Conservation (phyloP, 2,329 filamentous ascomycete genomes). For the Pseudogymnoascus sp. region DNA sequence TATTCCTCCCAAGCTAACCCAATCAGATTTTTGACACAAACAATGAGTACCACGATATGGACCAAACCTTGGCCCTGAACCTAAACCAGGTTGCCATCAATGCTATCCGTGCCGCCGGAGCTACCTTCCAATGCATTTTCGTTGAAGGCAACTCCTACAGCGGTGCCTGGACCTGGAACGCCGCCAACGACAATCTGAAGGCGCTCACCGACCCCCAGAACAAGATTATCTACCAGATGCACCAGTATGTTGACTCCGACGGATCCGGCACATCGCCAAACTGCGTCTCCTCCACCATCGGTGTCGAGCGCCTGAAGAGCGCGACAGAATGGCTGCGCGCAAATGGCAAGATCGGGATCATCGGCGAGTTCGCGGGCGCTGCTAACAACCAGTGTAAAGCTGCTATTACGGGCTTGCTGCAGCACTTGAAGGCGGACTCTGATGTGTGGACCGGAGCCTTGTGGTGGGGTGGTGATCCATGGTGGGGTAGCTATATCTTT, state of each 20-base stretch:
- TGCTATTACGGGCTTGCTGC: constrained; percentile 41
- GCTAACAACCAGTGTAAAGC: constrained; percentile 40
- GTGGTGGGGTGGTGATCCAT: constrained; percentile 49
- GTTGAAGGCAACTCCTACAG: constrained; percentile 45
- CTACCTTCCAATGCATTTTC: constrained; percentile 47
- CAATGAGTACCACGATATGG: constrained; percentile 39
- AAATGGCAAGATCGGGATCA: constrained; percentile 42
- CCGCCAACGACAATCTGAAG: constrained; percentile 35
- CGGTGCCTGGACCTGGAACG: constrained; percentile 43
- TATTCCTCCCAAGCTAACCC: constrained; percentile 23
- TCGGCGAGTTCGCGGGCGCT: constrained; percentile 48
- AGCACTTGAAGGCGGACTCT: constrained; percentile 38
- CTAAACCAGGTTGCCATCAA: constrained; percentile 40
- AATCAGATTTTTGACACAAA: constrained; percentile 34
- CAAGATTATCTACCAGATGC: constrained; percentile 52
- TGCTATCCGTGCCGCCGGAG: constrained; percentile 36
- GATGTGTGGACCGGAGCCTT: constrained; percentile 44
- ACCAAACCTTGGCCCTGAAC: constrained; percentile 31
- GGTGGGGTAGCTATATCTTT: constrained; percentile 38
- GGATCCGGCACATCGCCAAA: constrained; percentile 41
- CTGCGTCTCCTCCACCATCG: constrained; percentile 46
- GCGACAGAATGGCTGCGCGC: constrained; percentile 46
- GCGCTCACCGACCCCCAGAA: constrained; percentile 43
- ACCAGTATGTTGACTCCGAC: constrained; percentile 52
- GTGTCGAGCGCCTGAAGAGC: constrained; percentile 39